phyloP scores from a whole-genome alignment of 768 basidiomycete species.

The Epithele typhae region DNA sequence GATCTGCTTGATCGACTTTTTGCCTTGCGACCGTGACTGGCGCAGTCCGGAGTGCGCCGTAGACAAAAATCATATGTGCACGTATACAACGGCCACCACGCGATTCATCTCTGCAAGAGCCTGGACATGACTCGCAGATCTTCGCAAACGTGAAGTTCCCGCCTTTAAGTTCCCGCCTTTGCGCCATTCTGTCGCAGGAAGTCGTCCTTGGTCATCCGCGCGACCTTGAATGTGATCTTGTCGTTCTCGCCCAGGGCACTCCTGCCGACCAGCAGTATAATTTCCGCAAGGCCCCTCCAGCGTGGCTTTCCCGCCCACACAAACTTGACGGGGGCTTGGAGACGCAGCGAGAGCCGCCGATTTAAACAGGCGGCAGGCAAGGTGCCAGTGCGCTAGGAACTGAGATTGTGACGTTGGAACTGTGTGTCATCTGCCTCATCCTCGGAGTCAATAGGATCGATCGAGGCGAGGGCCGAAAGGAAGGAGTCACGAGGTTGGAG shows the following conservation, averaged over 20 bases:
- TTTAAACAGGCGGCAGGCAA: no score
- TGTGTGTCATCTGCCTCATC: no score
- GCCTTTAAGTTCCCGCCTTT: constrained; percentile 83
- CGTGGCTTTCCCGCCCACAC: no score
- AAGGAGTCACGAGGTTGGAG: no score
- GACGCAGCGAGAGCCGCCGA: no score
- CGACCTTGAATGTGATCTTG: constrained; percentile 97
- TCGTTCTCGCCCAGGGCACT: constrained; percentile 94
- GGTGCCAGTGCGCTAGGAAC: no score
- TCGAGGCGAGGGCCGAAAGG: no score
- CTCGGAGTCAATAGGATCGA: no score
- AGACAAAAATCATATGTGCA: no score
- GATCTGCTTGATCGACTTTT: constrained; percentile 80
- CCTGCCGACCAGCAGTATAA: constrained; percentile 99
- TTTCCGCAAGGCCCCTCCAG: constrained; percentile 96
- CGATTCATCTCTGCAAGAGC: constrained; percentile 99
- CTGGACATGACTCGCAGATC: constrained; percentile 94
- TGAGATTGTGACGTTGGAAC: no score
- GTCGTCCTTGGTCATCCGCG: constrained; percentile 95
- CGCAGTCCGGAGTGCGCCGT: constrained; percentile 1
- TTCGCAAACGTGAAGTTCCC: constrained; percentile 80
- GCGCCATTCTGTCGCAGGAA: constrained; percentile 99
- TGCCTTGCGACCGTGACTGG: constrained; percentile 87
- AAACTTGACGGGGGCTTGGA: no score
- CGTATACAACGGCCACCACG: constrained; percentile 53